These are phyloP conservation scores for Castanopsis chinensis DNA, from an alignment of 306 rosid genomes.

Conservation along the genomic window DNA sequence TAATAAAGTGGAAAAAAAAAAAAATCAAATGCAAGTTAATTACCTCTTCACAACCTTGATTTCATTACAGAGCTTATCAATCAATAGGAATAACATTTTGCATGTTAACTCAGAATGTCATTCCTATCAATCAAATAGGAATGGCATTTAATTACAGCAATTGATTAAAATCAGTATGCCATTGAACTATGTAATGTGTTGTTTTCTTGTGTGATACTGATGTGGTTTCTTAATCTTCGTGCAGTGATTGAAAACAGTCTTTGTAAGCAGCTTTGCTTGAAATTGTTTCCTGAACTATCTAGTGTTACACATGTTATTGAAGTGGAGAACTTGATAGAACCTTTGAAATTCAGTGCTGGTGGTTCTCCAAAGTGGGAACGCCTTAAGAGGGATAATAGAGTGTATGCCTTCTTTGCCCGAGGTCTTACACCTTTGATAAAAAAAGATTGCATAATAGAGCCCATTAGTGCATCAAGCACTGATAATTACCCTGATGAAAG, in stretches of 20 bases:
- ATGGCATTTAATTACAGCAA: not conserved
- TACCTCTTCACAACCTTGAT: not conserved
- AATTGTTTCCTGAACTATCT: constrained; percentile 54
- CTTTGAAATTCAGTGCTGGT: constrained; percentile 11
- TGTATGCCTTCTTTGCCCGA: constrained; percentile 45
- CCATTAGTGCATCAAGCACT: constrained; percentile 63
- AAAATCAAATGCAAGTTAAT: not conserved
- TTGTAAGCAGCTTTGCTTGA: constrained; percentile 55
- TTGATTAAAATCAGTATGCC: not conserved
- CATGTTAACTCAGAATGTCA: not conserved
- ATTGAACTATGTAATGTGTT: not conserved
- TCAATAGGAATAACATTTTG: not conserved
- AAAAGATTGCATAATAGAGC: constrained; percentile 43
- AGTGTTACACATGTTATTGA: constrained; percentile 33
- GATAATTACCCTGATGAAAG: constrained; percentile 56
- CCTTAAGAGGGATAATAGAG: constrained; percentile 47
- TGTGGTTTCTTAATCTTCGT: constrained; percentile 25
- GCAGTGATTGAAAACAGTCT: constrained; percentile 62
- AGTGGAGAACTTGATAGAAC: constrained; percentile 40
- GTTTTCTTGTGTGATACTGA: constrained; percentile 18
- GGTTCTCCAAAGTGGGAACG: constrained; percentile 28
- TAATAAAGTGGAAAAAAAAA: not conserved
- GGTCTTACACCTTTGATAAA: constrained; percentile 33
- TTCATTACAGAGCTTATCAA: not conserved
- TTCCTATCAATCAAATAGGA: too few species aligned